These are phyloP conservation scores for Lolium rigidum DNA, from an alignment of 176 grass and related monocot species.

Conservation along the genomic window DNA sequence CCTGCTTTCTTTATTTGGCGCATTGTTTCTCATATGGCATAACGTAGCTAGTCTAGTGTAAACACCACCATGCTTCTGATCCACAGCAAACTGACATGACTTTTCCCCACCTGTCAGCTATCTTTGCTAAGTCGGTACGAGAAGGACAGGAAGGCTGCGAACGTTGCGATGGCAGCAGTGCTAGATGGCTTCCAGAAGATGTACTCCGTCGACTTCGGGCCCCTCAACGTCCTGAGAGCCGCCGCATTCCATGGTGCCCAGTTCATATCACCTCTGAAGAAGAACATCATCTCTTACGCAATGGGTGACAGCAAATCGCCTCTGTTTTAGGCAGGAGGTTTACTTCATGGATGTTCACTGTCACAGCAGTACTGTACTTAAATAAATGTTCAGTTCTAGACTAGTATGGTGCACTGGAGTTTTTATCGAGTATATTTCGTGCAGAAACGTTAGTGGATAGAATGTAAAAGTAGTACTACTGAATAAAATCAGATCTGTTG, in stretches of 20 bases:
- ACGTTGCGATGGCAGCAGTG: constrained; percentile 77
- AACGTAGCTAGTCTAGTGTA: background rate
- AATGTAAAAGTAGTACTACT: no score
- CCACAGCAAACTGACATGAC: constrained; percentile 2
- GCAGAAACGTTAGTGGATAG: no score
- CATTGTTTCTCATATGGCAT: background rate
- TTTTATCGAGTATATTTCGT: no score
- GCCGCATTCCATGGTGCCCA: constrained; percentile 86
- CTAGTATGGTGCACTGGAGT: no score
- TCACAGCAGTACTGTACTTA: no score
- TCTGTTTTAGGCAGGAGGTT: constrained; percentile 46
- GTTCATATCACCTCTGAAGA: constrained; percentile 80
- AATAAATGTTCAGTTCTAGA: no score
- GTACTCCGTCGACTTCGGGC: constrained; percentile 83
- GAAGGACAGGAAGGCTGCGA: constrained; percentile 71
- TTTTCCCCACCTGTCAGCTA: constrained; percentile 44
- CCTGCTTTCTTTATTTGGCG: background rate
- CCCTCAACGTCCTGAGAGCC: constrained; percentile 79
- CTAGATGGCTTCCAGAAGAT: constrained; percentile 95
- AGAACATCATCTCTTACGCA: constrained; percentile 82
- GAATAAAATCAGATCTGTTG: no score
- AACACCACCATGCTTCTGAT: no score
- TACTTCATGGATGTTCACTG: no score
- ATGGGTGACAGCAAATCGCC: constrained; percentile 78
- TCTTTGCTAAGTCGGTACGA: constrained; percentile 74